Conservation (phyloP, 345 rosid species). For the Aquilaria malaccensis region DNA sequence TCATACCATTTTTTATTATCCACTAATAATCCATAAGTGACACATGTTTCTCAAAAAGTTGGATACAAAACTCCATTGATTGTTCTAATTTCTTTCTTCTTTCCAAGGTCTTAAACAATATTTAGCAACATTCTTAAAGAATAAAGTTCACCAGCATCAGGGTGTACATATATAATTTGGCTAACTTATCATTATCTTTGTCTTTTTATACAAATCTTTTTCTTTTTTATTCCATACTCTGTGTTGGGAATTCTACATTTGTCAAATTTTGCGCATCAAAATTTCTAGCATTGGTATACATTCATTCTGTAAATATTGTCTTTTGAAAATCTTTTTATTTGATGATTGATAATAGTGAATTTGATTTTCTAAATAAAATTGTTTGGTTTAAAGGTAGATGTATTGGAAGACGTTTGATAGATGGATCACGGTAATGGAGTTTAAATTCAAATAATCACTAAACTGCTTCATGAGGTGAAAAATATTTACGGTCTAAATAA, state of each 20-base stretch:
- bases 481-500: not conserved
- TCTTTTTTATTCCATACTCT: not conserved
- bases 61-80: not conserved
- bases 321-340: not conserved
- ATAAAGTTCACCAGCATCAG: not conserved
- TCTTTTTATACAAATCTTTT: not conserved
- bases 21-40: not conserved
- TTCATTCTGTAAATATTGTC: not conserved
- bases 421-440: not conserved
- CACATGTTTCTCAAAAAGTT: not conserved
- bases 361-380: accelerated
- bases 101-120: not conserved
- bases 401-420: accelerated
- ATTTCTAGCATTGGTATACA: accelerated
- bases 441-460: not conserved
- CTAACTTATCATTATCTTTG: not conserved
- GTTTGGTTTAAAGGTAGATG: not conserved
- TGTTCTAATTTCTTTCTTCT: not conserved
- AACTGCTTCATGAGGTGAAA: not conserved
- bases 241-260: not conserved
- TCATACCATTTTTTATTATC: not conserved
- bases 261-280: not conserved
- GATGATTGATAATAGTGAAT: accelerated
- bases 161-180: not conserved
- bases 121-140: not conserved